Conservation (phyloP, 768 basidiomycete genomes). For the Coprinopsis strossmayeri region DNA sequence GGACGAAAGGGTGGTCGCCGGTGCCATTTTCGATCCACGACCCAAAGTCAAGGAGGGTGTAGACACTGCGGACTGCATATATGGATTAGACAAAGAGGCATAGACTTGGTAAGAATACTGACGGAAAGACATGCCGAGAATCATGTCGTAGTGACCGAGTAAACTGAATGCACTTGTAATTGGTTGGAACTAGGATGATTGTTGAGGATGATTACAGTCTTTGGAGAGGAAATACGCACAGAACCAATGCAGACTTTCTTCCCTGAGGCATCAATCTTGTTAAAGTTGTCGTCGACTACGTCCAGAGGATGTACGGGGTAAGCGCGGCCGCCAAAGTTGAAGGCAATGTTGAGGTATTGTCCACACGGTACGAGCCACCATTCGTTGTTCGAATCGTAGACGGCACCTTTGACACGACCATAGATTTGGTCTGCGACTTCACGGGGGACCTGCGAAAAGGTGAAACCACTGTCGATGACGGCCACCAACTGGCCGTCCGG, state of each 20-base stretch:
- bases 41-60: constrained; percentile 68
- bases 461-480: constrained; percentile 59
- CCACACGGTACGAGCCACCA: constrained; percentile 74
- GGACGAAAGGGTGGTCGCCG: constrained; percentile 56
- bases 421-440: constrained; percentile 77
- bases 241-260: constrained; percentile 47
- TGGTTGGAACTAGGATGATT: constrained; percentile 63
- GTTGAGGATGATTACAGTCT: neutral
- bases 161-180: constrained; percentile 76
- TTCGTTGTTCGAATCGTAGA: constrained; percentile 46
- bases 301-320: constrained; percentile 76
- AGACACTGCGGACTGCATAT: constrained; percentile 62
- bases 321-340: constrained; percentile 64
- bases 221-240: constrained; percentile 32
- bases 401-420: constrained; percentile 67
- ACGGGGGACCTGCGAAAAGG: constrained; percentile 61
- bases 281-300: constrained; percentile 56
- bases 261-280: constrained; percentile 24
- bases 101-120: constrained; percentile 19
- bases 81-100: constrained; percentile 9
- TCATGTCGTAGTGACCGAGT: constrained; percentile 75
- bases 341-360: constrained; percentile 62
- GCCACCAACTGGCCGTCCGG: constrained; percentile 60
- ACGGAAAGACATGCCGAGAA: constrained; percentile 79
- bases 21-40: constrained; percentile 49